A percentile compares a stretch with the other conserved stretches of the same genome.
Conservation (phyloP, 2,329 filamentous ascomycete genomes). For the Monosporascus sp. region DNA sequence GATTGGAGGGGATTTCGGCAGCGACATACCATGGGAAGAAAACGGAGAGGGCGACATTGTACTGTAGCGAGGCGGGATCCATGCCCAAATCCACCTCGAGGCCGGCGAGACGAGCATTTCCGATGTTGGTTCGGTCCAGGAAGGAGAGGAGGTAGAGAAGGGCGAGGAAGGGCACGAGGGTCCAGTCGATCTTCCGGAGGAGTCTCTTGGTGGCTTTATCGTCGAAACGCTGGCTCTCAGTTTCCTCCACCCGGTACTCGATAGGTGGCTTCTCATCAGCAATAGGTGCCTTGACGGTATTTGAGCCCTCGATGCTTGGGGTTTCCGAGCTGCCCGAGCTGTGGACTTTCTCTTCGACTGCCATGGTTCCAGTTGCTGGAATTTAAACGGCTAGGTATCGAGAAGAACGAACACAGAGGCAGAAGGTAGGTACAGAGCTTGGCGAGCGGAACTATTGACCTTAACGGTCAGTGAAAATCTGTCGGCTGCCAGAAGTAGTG, state of each 20-base stretch:
- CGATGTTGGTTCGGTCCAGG: constrained; percentile 45
- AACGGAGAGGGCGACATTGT: constrained; percentile 32
- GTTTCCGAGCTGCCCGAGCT: background rate
- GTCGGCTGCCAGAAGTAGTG: too few relatives aligned
- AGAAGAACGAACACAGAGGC: too few relatives aligned
- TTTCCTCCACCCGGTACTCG: constrained; percentile 4
- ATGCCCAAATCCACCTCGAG: constrained; percentile 29
- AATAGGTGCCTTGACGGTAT: background rate
- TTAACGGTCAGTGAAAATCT: too few relatives aligned
- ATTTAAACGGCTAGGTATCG: too few relatives aligned
- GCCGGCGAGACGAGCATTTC: constrained; percentile 33
- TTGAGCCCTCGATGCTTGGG: constrained; percentile 1
- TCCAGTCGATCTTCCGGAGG: constrained; percentile 42
- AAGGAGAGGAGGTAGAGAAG: constrained; percentile 48
- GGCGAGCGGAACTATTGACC: too few relatives aligned
- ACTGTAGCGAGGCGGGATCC: constrained; percentile 18
- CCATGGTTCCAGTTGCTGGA: background rate
- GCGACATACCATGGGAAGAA: constrained; percentile 43
- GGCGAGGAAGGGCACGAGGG: constrained; percentile 48
- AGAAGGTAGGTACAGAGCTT: too few relatives aligned
- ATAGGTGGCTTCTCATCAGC: background rate
- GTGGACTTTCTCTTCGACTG: background rate
- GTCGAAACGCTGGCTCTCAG: constrained; percentile 26
- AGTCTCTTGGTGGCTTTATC: constrained; percentile 36
- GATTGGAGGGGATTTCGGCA: constrained; percentile 45